phyloP scores from a whole-genome alignment of 2,329 filamentous ascomycete genomes.

The Mollisiaceae sp. region DNA sequence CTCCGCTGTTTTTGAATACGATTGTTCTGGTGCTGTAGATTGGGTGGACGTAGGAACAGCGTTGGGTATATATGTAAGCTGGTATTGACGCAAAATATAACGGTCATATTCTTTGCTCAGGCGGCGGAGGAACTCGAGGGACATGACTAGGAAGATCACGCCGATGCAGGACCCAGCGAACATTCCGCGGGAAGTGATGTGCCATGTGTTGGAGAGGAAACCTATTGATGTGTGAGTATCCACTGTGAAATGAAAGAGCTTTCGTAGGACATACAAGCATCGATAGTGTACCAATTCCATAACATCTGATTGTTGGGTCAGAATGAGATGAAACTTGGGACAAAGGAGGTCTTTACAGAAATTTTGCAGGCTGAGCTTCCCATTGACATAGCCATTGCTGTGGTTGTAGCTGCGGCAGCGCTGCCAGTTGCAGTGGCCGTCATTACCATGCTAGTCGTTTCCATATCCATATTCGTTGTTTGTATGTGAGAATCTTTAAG shows the following conservation, averaged over 20 bases:
- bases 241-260: background rate
- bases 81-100: constrained; percentile 61
- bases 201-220: constrained; percentile 74
- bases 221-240: constrained; percentile 19
- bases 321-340: background rate
- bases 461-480: constrained; percentile 33
- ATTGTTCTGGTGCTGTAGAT: background rate
- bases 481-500: background rate
- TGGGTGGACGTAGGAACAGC: constrained; percentile 17
- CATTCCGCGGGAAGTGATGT: constrained; percentile 69
- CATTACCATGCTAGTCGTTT: constrained; percentile 25
- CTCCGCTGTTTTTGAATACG: background rate
- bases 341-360: constrained; percentile 15
- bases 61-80: constrained; percentile 42
- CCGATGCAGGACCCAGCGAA: constrained; percentile 84
- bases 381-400: constrained; percentile 28
- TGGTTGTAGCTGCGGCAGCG: constrained; percentile 13
- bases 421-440: constrained; percentile 14
- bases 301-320: constrained; percentile 62
- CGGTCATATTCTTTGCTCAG: constrained; percentile 74
- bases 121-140: constrained; percentile 75
- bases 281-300: constrained; percentile 79
- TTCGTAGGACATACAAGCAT: constrained; percentile 54
- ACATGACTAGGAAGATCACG: constrained; percentile 73
- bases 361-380: constrained; percentile 27